These are phyloP conservation scores for Lactarius sanguifluus DNA, from an alignment of 768 basidiomycete species.

Conservation along the genomic window DNA sequence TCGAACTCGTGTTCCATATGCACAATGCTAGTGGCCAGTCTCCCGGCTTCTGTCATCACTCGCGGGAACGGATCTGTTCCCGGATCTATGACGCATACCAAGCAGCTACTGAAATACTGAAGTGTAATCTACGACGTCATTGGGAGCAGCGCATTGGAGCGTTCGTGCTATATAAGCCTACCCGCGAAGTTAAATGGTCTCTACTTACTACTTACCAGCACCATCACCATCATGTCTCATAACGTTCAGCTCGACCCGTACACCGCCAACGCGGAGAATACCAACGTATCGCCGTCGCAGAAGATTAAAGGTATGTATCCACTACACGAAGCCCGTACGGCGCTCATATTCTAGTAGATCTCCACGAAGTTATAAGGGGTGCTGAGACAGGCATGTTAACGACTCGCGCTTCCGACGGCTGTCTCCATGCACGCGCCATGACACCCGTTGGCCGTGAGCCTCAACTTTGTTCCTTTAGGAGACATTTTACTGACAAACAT, in stretches of 20 bases:
- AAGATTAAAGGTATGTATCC: conserved; percentile 57
- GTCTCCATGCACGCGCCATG: conserved; percentile 83
- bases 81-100: not conserved
- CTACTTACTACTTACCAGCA: not conserved
- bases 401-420: conserved; percentile 63
- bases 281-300: conserved; percentile 54
- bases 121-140: not conserved
- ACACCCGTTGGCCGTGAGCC: conserved; percentile 61
- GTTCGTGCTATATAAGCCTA: too few species aligned
- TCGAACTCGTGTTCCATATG: too few species aligned
- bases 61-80: too few species aligned
- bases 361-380: conserved; percentile 61
- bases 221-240: conserved; percentile 24
- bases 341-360: conserved; percentile 40
- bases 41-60: not conserved
- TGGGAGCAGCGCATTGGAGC: not conserved
- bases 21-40: not conserved
- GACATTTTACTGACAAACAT: conserved; percentile 3
- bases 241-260: conserved; percentile 67
- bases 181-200: too few species aligned
- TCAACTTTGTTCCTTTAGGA: not conserved
- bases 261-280: conserved; percentile 61
- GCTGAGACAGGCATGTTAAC: conserved; percentile 77
- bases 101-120: not conserved
- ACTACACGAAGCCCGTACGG: not conserved